Evolutionary conservation across 805 yeast species (phyloP).

Genomic region (Lachancea nothofagi): DNA sequence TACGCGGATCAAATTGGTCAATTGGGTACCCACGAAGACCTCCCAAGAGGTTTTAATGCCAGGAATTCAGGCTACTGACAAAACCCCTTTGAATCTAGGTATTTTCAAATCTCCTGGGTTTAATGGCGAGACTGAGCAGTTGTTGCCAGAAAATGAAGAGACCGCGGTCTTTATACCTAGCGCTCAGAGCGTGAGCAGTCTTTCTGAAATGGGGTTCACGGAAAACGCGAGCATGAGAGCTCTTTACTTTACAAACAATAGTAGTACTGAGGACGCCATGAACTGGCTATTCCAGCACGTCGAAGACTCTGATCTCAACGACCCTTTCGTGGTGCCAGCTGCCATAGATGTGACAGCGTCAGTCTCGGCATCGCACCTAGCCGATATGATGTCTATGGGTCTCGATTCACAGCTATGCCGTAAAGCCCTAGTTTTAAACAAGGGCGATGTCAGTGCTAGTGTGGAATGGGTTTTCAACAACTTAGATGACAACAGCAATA

Average conservation of each 20-base stretch:
- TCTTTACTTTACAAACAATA: slow-evolving; percentile 65
- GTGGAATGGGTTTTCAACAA: slow-evolving; percentile 87
- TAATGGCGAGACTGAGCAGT: slow-evolving; percentile 22
- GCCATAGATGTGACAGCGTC: slow-evolving; percentile 3
- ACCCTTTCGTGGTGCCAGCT: slow-evolving; percentile 41
- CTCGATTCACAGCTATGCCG: slow-evolving; percentile 57
- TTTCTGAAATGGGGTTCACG: slow-evolving; percentile 85
- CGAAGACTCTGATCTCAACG: slow-evolving; percentile 78
- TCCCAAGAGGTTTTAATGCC: slow-evolving; percentile 62
- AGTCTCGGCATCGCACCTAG: slow-evolving; percentile 25
- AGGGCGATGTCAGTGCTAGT: slow-evolving; percentile 63
- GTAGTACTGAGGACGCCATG: slow-evolving; percentile 64
- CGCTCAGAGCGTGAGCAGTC: slow-evolving; percentile 44
- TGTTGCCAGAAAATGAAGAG: slow-evolving; percentile 23
- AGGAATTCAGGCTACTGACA: slow-evolving; percentile 19
- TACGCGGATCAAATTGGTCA: slow-evolving; percentile 73
- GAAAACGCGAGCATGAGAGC: slow-evolving; percentile 61
- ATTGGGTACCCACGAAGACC: slow-evolving; percentile 86
- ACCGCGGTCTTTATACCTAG: slow-evolving; percentile 47
- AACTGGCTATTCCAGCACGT: slow-evolving; percentile 86
- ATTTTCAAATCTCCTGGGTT: slow-evolving; percentile 38
- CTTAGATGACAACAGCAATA: slow-evolving; percentile 58
- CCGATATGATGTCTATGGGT: slow-evolving; percentile 59
- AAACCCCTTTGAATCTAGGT: slow-evolving; percentile 41
- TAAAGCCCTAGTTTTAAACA: slow-evolving; percentile 61